Percentiles rank a stretch among this genome's conserved stretches.
Conservation (phyloP, 2,329 filamentous ascomycete genomes). For the Clathrospora elynae region DNA sequence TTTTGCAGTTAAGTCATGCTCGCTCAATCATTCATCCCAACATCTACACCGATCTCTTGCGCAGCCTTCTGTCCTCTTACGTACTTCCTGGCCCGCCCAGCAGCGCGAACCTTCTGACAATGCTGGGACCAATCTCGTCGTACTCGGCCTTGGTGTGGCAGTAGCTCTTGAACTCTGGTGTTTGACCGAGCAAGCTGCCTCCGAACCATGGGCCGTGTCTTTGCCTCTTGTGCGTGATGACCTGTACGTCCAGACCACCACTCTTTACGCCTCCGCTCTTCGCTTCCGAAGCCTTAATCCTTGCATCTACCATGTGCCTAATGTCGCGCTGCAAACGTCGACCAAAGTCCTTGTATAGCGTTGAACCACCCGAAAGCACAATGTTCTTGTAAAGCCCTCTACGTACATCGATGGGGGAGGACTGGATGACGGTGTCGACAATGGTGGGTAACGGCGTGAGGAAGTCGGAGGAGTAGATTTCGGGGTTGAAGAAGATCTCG, state of each 20-base stretch:
- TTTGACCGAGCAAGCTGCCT: slow-evolving; percentile 93
- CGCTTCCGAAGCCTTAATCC: slow-evolving; percentile 89
- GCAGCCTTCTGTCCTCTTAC: slow-evolving; percentile 43
- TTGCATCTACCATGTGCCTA: slow-evolving; percentile 89
- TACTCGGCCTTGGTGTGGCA: slow-evolving; percentile 81
- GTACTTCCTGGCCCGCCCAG: slow-evolving; percentile 88
- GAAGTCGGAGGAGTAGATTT: slow-evolving; percentile 99
- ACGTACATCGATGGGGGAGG: slow-evolving; percentile 95
- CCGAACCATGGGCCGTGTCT: slow-evolving; percentile 98
- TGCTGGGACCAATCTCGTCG: slow-evolving; percentile 93
- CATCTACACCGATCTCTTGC: slow-evolving; percentile 5
- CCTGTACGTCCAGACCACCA: slow-evolving; percentile 93
- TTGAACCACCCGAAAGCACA: slow-evolving; percentile 94
- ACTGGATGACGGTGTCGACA: slow-evolving; percentile 96
- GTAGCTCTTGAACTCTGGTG: slow-evolving; percentile 97
- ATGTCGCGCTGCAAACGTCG: slow-evolving; percentile 96
- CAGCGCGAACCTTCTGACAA: slow-evolving; percentile 91
- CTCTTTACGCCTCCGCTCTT: slow-evolving; percentile 90
- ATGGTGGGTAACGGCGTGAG: slow-evolving; percentile 91
- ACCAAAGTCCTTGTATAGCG: slow-evolving; percentile 98
- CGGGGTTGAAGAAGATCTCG: slow-evolving; percentile 99
- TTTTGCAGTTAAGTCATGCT: slow-evolving; percentile 24
- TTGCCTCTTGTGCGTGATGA: slow-evolving; percentile 97
- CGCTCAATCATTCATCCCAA: slow-evolving; percentile 18
- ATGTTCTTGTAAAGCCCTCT: slow-evolving; percentile 99